Evolutionary conservation across 768 basidiomycete genomes (phyloP).

Genomic region (Boletellus sp.): DNA sequence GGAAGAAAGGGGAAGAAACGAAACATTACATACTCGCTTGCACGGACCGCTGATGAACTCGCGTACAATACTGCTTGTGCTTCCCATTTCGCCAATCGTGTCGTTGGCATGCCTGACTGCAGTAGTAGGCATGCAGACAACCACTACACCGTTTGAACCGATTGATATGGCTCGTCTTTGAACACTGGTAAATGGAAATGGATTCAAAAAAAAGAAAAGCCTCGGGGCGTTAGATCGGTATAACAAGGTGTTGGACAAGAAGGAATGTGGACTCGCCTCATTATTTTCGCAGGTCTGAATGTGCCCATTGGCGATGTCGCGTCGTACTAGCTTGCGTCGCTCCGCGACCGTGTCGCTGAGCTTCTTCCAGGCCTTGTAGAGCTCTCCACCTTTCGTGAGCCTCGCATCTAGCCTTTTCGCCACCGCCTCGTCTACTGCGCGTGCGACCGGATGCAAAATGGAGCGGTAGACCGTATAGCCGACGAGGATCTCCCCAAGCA

Average conservation of each 20-base stretch:
- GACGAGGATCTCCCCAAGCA: constrained; percentile 19
- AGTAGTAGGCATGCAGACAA: constrained; percentile 30
- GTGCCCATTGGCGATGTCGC: constrained; percentile 13
- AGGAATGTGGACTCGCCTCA: constrained; percentile 1
- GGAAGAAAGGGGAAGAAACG: no score
- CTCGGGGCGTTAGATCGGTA: background rate
- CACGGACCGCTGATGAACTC: constrained; percentile 18
- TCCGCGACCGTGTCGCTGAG: constrained; percentile 18
- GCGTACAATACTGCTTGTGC: constrained; percentile 26
- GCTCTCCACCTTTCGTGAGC: constrained; percentile 13
- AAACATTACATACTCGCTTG: constrained; percentile 14
- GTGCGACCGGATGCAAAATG: constrained; percentile 12
- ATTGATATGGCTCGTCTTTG: constrained; percentile 13
- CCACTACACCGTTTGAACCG: constrained; percentile 26
- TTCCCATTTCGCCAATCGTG: constrained; percentile 26
- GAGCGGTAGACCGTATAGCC: constrained; percentile 28
- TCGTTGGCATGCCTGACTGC: constrained; percentile 24
- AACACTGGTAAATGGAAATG: constrained; percentile 16
- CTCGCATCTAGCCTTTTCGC: constrained; percentile 7
- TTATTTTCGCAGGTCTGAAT: constrained; percentile 29
- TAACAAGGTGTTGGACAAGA: background rate
- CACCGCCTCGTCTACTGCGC: constrained; percentile 8
- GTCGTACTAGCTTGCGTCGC: constrained; percentile 17
- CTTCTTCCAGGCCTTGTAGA: constrained; percentile 22
- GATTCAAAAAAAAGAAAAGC: no score